Base-by-base conservation (phyloP, 306 rosid genomes). In the Malus fusca region DNA sequence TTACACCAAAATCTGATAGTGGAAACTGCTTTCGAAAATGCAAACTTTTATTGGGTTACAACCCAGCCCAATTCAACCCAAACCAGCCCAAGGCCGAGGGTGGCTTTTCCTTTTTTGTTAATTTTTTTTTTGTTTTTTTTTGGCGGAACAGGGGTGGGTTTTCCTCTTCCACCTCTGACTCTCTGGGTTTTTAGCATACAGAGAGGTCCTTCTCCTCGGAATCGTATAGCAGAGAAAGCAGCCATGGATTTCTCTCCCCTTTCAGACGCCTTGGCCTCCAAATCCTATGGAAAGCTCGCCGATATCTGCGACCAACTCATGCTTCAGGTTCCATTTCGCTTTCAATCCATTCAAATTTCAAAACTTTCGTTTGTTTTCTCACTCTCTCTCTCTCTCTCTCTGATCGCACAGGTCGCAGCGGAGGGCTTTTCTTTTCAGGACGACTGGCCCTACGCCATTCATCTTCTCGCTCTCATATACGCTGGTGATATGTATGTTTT, bases 401-500 rank as follows among this genome's bases (percentile, higher is more conserved):
- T 63, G 23, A 52, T 63, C 55, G 25, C 77, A 56, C 87, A 92
- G 98, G 93, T 87, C 76, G 92, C 93, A 13, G 90, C 93, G 1
- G 93, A 91, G 52, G 98, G 96, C 72, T 71, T 88, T 81, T 69
- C 87, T 67, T 93, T 78, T 73, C 88, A 88, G 75, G 92, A 91
- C 26, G 87, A 89, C 14, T 91, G 97, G 97, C 98, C 98, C 53
- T 88, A 89, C 81, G 75, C 90, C 23, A 82, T 85, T 90, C 98
- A 91, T 84, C 88, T 93, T 63, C 89, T 93, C 55, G 84, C 85
- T 76, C 88, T 85, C 86, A 60, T 87, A 81, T 93, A 88, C 71
- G 84, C 83, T 35, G 85, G 89, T 52, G 97, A 93, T 84, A 87
- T 85, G 98, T 89, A 88, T 28, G 73, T 58, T 22, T 18, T n/a